Percentiles rank a stretch among this genome's conserved stretches.
These are phyloP conservation scores for Coemansia erecta DNA, from an alignment of 192 early-diverging fungal genomes.

Conservation along the genomic window DNA sequence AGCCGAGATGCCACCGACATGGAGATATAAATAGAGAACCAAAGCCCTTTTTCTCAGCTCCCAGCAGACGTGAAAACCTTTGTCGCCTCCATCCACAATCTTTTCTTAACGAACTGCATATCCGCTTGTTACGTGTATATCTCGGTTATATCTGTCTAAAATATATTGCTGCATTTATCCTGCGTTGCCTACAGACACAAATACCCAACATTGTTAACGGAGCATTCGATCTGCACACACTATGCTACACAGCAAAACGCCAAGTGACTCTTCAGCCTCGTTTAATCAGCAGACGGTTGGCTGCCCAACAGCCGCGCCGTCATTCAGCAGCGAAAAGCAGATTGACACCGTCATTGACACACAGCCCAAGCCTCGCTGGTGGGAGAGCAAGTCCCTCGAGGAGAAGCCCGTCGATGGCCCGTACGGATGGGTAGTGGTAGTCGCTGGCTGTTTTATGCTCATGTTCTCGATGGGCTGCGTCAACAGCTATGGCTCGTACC, in stretches of 20 bases:
- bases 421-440: slow-evolving; percentile 54
- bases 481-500: slow-evolving; percentile 58
- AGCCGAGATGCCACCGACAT: no score
- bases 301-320: slow-evolving; percentile 2
- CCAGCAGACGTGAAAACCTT: no score
- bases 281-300: slow-evolving; percentile 1
- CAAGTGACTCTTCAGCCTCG: slow-evolving; percentile 2
- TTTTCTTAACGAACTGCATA: no score
- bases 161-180: not conserved
- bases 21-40: no score
- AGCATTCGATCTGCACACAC: not conserved
- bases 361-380: slow-evolving; percentile 1
- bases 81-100: no score
- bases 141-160: not conserved
- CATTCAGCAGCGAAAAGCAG: not conserved
- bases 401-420: slow-evolving; percentile 24
- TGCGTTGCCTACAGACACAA: no score
- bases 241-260: slow-evolving; percentile 1
- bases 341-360: not conserved
- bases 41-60: no score
- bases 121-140: no score
- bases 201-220: no score
- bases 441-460: slow-evolving; percentile 4
- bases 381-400: slow-evolving; percentile 9
- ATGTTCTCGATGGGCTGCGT: slow-evolving; percentile 57